A percentile compares a stretch with the other conserved stretches of the same genome.
phyloP scores from a whole-genome alignment of 257 asterid genomes.

The Misopates orontium region DNA sequence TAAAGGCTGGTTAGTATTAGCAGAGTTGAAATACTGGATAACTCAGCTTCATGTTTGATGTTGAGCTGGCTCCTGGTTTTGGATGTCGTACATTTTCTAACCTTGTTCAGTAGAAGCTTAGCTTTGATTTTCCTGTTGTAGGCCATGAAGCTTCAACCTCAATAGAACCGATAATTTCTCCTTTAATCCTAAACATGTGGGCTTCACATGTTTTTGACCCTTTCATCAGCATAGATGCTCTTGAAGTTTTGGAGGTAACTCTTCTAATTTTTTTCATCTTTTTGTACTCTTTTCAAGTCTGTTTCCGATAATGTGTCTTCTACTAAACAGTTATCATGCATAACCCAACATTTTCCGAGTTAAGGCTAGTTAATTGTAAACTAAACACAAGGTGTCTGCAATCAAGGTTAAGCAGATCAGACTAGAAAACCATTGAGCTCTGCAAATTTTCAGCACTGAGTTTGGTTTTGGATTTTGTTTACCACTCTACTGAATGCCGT shows the following conservation, averaged over 20 bases:
- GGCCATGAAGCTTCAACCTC: constrained; percentile 67
- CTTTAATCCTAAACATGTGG: constrained; percentile 92
- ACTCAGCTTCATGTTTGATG: constrained; percentile 10
- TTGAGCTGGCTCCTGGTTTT: constrained; percentile 20
- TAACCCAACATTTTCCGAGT: not conserved
- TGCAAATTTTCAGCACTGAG: not conserved
- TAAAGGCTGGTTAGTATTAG: constrained; percentile 72
- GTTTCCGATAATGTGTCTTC: constrained; percentile 8
- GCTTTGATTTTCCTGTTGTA: constrained; percentile 33
- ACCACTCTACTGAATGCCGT: not conserved
- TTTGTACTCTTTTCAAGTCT: constrained; percentile 3
- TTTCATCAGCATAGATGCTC: constrained; percentile 90
- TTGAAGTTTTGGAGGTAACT: constrained; percentile 91
- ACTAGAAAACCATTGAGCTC: not conserved
- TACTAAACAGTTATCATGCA: not conserved
- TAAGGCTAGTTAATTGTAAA: not conserved
- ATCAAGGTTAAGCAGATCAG: not conserved
- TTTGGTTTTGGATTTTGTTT: constrained; percentile 9
- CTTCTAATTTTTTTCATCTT: constrained; percentile 8
- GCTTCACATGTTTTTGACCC: constrained; percentile 95
- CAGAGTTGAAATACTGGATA: constrained; percentile 6
- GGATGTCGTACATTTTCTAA: constrained; percentile 22
- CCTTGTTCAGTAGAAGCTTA: constrained; percentile 22
- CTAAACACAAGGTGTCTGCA: constrained; percentile 4
- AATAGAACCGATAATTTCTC: constrained; percentile 77